A percentile compares a stretch with the other conserved stretches of the same genome.
Conservation (phyloP, 164 flowering plant genomes). For the Nymphaea colorata region DNA sequence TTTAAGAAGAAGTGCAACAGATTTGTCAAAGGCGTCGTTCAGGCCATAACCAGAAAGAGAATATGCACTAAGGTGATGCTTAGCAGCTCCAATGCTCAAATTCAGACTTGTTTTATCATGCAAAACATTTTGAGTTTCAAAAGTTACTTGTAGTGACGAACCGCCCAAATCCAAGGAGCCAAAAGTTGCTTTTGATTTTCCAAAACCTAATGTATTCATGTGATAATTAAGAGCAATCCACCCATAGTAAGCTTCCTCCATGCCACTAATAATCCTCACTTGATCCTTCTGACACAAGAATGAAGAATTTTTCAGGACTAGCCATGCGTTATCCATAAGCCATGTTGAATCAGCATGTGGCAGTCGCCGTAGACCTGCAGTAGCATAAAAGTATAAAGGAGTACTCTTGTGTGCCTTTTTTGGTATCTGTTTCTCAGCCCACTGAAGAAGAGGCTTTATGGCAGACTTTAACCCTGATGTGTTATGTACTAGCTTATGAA, state of each 20-base stretch:
- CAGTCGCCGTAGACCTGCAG: slow-evolving; percentile 91
- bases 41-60: slow-evolving; percentile 92
- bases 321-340: slow-evolving; percentile 82
- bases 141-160: slow-evolving; percentile 93
- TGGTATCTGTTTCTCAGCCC: slow-evolving; percentile 99
- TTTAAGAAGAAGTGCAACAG: slow-evolving; percentile 66
- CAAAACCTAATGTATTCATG: slow-evolving; percentile 46
- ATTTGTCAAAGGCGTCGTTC: slow-evolving; percentile 95
- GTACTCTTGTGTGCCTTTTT: slow-evolving; percentile 56
- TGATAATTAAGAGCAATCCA: slow-evolving; percentile 94
- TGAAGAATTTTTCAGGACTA: slow-evolving; percentile 50
- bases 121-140: slow-evolving; percentile 46
- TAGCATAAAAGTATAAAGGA: slow-evolving; percentile 78
- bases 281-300: slow-evolving; percentile 66
- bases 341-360: slow-evolving; percentile 68
- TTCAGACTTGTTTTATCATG: slow-evolving; percentile 54
- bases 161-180: slow-evolving; percentile 99
- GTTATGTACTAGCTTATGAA: slow-evolving; percentile 78
- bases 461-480: slow-evolving; percentile 59
- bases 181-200: slow-evolving; percentile 50
- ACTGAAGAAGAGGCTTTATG: slow-evolving; percentile 66
- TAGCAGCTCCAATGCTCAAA: slow-evolving; percentile 62
- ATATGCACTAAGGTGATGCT: slow-evolving; percentile 86
- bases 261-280: slow-evolving; percentile 74
- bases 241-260: slow-evolving; percentile 96